Base-by-base conservation (phyloP, 164 flowering plant species). In the Kingdonia uniflora region DNA sequence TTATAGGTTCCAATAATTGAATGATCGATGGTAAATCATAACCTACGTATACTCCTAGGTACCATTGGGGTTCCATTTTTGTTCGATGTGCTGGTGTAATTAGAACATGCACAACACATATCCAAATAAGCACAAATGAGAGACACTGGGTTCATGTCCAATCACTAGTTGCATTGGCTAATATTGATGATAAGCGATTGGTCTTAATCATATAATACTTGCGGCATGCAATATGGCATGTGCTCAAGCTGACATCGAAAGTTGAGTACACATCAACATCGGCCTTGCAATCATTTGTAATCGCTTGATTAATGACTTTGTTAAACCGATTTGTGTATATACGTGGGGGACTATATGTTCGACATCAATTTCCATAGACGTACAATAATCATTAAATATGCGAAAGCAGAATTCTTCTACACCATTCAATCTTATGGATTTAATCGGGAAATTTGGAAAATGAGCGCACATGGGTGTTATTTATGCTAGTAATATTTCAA, bases 241-340 rank as follows among this genome's bases (percentile, higher is more conserved):
- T 19, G 24, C 55, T n/a, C 55, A 51, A 35, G 24, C 24, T 2
- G 23, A 35, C 16, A 29, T 17, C 2, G 14, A 14, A 17, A 19
- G 6, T 35, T 37, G 17, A 7, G 55, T 17, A 35, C 13, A 1
- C 55, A 35, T 35, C 1, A 37, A 25, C 13, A 35, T 13, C 2
- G 24, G 24, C 13, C 21, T 0, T 15, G 39, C 40, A 50, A 50
- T 29, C 0, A 6, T 6, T 29, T 50, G 37, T 1, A 50, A 5
- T 11, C n/a, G 25, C 20, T 19, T 35, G 11, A 35, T 37, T 10
- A 16, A 17, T 10, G 15, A 17, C 19, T 51, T 6, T 17, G 23
- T 16, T 16, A 51, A 51, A 37, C 55, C 42, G 37, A 17, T 51
- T 15, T 51, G 55, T 11, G 24, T 51, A 37, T 51, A 42, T 6